Base-by-base conservation (phyloP, 2,329 filamentous ascomycete species). In the Ophiostoma sp. region DNA sequence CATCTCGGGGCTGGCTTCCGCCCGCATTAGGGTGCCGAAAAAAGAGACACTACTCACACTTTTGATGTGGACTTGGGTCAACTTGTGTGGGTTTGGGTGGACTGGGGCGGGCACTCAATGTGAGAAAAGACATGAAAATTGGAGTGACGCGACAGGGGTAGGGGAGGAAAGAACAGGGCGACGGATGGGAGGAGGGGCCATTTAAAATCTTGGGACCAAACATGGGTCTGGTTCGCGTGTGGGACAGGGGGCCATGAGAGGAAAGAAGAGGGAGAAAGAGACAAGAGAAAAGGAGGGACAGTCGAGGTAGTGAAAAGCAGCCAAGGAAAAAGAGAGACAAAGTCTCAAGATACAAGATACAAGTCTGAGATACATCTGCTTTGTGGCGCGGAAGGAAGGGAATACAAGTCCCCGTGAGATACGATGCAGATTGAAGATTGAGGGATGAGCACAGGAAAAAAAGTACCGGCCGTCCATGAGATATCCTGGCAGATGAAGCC, bases 1-100 rank as follows among this genome's bases (percentile, higher is more conserved):
- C 52, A 45, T 70, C 72, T 71, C 75, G 75, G 74, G 73, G 72
- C 52, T 45, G 31, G 72, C 73, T 75, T 76, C 75, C 75, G 74
- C 39, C 42, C 9, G 64, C 71, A 52, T 71, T 76, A 76, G 75
- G 74, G 75, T 50, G 75, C 69, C 70, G 69, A 73, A n/a, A 57
- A 74, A 31, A 72, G 70, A 64, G 39, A 42, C 36, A 25, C n/a
- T 12, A 11, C 31, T 19, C 25, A 59, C n/a, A 50, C 33, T 36
- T 36, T 8, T 36, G 33, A 36, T 36, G 33, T 36, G 33, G 33
- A 36, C 33, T 36, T 36, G 33, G n/a, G n/a, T n/a, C n/a, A n/a
- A n/a, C n/a, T n/a, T n/a, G n/a, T n/a, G n/a, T 50, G 48, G 4
- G n/a, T 6, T n/a, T 50, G n/a, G 48, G 25, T 22, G 8, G 33